Evolutionary conservation across 768 basidiomycete species (phyloP), one percentile per base, ranked within the genome.

Genomic region (Pleurotus eryngii): DNA sequence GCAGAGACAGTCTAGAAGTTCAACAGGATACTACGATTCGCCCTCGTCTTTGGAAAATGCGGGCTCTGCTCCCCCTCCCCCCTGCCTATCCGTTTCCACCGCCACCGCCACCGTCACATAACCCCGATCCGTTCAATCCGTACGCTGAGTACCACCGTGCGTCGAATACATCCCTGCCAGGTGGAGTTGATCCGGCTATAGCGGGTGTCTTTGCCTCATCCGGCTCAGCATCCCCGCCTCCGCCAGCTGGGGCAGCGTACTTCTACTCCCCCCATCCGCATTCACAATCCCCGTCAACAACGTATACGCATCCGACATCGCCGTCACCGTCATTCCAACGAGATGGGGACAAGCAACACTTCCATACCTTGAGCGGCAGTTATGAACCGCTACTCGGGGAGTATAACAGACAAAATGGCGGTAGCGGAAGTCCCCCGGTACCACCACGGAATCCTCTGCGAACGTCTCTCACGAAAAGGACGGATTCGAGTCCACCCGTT

Each of bases 301-400:
- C 20, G n/a, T n/a, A 22, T n/a, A 26, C 40, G 60, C 24, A 58
- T 61, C 48, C 56, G 73, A 22, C 77, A 84, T 73, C 75, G 24
- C 72, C 77, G 45, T 78, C 79, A 59, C 30, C 30, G 11, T 35
- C 30, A 11, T 35, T 35, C 30, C 30, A 35, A 35, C 30, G 30
- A 9, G 30, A 35, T 35, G 30, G 30, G 11, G 30, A 35, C 30
- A 35, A 35, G 30, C 30, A 35, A 11, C 30, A 35, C 30, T 3
- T 35, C 30, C 30, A 35, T 35, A 35, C 30, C 3, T 73, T 80
- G 46, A 81, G 82, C 59, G 75, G 79, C 12, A 87, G 85, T 69
- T 78, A 78, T 56, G 86, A 88, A 60, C 84, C 84, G 24, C 71
- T 88, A 18, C 70, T 88, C 47, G 77, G 80, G 22, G 70, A 74